Percentiles rank a stretch among this genome's conserved stretches.
Evolutionary conservation across 83 land plant species (phyloP).

Genomic region (Thuja plicata): DNA sequence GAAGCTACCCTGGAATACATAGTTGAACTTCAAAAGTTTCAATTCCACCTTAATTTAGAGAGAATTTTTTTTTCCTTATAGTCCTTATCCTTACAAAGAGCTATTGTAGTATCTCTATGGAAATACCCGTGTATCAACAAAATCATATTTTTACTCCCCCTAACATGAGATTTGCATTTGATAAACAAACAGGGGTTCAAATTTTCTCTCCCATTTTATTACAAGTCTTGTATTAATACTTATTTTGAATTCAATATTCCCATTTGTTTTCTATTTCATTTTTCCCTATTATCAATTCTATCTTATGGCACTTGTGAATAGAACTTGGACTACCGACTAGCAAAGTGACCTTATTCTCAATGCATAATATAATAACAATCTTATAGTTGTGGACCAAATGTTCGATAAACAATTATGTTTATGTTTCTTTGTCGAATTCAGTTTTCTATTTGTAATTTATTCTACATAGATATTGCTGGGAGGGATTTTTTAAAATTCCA

Average conservation of each 20-base stretch:
- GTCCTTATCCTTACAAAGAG: neutral
- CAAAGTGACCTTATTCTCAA: neutral
- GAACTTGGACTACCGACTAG: neutral
- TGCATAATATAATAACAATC: neutral
- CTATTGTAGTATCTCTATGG: neutral
- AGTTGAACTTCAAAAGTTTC: slow-evolving; percentile 81
- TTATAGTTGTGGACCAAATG: no score
- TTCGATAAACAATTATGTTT: no score
- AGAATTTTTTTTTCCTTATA: neutral
- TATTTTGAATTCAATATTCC: neutral
- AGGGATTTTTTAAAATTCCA: no score
- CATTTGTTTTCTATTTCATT: no score
- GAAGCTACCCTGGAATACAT: slow-evolving; percentile 64
- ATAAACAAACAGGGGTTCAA: neutral
- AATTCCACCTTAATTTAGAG: slow-evolving; percentile 59
- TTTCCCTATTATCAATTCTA: neutral
- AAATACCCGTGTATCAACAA: neutral
- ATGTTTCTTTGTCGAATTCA: no score
- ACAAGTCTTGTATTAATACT: neutral
- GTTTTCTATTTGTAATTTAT: no score
- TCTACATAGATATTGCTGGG: no score
- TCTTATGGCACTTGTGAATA: neutral
- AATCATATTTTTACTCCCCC: neutral
- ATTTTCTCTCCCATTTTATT: no score
- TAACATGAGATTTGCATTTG: neutral